Evolutionary conservation across 1,284 basidiomycete genomes (phyloP).

Genomic region (Anthracocystis walkeri): DNA sequence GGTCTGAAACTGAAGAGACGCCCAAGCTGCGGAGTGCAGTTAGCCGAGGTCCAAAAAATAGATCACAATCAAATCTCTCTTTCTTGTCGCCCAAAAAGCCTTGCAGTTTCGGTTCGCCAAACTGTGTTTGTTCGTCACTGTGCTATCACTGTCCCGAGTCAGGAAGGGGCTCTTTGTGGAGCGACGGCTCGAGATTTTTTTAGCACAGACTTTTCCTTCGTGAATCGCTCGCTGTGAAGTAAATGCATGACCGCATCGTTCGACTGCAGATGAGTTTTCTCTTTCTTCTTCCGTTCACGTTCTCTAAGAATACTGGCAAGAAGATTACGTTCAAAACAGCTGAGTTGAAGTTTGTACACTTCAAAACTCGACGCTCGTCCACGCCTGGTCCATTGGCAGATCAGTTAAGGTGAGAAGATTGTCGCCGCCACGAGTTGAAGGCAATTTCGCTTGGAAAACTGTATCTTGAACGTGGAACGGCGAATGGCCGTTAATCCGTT

Average conservation of each 20-base stretch:
- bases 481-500: background rate
- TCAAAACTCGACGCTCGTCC: background rate
- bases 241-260: constrained; percentile 2
- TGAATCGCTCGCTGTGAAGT: background rate
- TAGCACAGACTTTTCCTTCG: background rate
- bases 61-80: constrained; percentile 16
- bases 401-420: no score
- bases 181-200: no score
- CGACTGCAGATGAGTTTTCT: background rate
- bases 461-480: constrained; percentile 5
- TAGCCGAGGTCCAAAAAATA: constrained; percentile 42
- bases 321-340: no score
- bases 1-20: constrained; percentile 15
- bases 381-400: background rate
- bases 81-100: background rate
- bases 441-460: background rate
- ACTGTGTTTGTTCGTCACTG: no score
- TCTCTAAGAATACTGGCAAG: background rate
- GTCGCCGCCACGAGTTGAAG: constrained; percentile 1
- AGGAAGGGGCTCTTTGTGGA: no score
- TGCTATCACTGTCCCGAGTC: no score
- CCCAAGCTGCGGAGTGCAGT: constrained; percentile 35
- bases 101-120: no score
- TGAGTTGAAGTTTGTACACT: background rate
- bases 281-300: background rate